Evolutionary conservation across 768 basidiomycete species (phyloP).

Genomic region (Neoboletus brunneissimus): DNA sequence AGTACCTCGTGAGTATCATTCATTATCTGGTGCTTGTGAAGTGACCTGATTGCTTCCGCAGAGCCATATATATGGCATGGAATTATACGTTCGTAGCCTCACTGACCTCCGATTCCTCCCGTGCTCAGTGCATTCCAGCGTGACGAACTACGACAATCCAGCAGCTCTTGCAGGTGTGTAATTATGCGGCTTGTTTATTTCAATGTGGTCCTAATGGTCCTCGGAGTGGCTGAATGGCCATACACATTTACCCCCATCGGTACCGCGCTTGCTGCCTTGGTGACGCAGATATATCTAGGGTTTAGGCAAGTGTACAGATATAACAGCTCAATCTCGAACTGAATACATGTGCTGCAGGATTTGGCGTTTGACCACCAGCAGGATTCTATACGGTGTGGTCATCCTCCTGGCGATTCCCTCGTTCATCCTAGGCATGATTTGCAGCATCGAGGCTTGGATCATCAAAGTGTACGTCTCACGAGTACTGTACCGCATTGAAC

Average conservation of each 20-base stretch:
- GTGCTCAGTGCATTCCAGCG: not conserved
- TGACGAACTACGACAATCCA: not conserved
- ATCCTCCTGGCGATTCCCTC: not conserved
- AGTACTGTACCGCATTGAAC: not conserved
- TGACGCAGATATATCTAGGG: constrained; percentile 50
- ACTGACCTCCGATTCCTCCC: not conserved
- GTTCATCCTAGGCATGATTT: not conserved
- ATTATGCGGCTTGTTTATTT: too few species aligned
- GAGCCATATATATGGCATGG: constrained; percentile 23
- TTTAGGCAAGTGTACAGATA: constrained; percentile 35
- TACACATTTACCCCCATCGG: constrained; percentile 51
- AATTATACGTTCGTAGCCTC: constrained; percentile 9
- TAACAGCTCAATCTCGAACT: too few species aligned
- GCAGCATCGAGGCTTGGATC: not conserved
- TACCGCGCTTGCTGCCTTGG: constrained; percentile 44
- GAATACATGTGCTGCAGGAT: not conserved
- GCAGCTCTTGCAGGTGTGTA: not conserved
- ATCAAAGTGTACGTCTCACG: not conserved
- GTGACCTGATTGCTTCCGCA: not conserved
- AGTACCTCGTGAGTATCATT: constrained; percentile 10
- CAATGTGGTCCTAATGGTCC: not conserved
- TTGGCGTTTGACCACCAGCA: not conserved
- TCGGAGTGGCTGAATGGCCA: constrained; percentile 37
- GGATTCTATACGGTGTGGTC: not conserved
- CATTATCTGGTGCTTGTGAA: not conserved